These are phyloP conservation scores for Paracamarosporium sp. DNA, from an alignment of 2,329 filamentous ascomycete genomes.

Conservation along the genomic window DNA sequence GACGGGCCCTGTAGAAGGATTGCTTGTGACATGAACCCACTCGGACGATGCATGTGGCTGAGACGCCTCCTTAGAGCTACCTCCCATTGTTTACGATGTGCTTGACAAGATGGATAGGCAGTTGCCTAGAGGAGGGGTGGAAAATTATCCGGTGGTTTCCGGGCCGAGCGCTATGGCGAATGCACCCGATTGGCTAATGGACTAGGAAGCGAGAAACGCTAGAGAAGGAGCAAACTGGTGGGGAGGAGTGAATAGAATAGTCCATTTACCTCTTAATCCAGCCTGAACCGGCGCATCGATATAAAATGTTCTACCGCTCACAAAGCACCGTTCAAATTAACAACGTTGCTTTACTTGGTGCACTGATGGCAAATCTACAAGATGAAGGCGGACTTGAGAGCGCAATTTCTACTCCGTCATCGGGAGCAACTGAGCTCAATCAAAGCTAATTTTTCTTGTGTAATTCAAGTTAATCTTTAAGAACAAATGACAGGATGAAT, in stretches of 20 bases:
- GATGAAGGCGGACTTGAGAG: no score
- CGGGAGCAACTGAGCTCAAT: no score
- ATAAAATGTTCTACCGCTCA: no score
- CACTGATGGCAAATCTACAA: no score
- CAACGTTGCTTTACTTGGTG: no score
- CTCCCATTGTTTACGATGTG: background rate
- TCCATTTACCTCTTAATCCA: no score
- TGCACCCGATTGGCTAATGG: background rate
- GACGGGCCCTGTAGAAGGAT: slow-evolving; percentile 2
- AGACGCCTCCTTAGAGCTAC: background rate
- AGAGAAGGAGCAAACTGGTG: background rate
- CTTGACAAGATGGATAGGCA: background rate
- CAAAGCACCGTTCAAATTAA: no score
- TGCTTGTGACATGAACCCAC: slow-evolving; percentile 24
- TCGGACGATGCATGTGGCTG: slow-evolving; percentile 2
- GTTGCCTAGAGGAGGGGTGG: background rate
- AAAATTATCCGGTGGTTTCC: slow-evolving; percentile 1
- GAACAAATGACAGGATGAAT: no score
- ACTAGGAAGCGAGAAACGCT: background rate
- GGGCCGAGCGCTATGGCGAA: background rate
- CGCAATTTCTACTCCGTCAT: no score
- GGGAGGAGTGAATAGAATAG: background rate
- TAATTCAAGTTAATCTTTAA: no score
- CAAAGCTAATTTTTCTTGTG: no score
- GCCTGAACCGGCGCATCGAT: no score